Base-by-base conservation (phyloP, 2,329 filamentous ascomycete genomes). In the Monilinia polystroma region DNA sequence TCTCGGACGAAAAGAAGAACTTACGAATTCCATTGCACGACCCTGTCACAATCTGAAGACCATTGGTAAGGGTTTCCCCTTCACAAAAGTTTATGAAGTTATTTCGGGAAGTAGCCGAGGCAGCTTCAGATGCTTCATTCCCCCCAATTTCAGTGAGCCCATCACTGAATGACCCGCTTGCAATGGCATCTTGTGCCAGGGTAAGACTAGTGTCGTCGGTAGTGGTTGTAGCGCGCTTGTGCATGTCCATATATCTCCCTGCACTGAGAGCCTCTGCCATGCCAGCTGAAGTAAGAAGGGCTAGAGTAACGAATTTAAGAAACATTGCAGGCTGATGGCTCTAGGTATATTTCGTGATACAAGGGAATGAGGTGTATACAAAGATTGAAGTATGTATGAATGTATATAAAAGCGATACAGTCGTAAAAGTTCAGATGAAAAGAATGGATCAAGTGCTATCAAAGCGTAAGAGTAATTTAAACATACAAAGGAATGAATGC, bases 1-100 rank as follows among this genome's bases (percentile, higher is more conserved):
- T 7, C 12, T 53, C 10, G 53, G 11, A 32, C 1, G 18, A 4
- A 43, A 8, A 20, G 4, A 20, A 23, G 23, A 14, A 72, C 72
- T 69, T 68, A 74, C 73, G 58, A 60, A 75, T 72, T 49, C 73
- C 73, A 45, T 89, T 89, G 79, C 87, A 89, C 45, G 86, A 89
- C 23, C 87, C 87, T 11, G 71, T 76, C 66, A 78, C 79, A 62
- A 82, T 79, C 74, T 88, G 86, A 54, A 82, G 76, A 72, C 86
- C 86, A 72, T 89, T 85, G 69, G 86, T 88, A 62, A 86, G 74
- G 0, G 79, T 82, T 74, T 74, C 70, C 12, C 73, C 73, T 23
- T 68, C 58, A 51, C 73, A 75, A 63, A 68, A 68, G 67, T 75
- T 74, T 64, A 75, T 74, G 58, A 75, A 75, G 69, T 74, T 74